These are phyloP conservation scores for Stereum hirsutum DNA, from an alignment of 1,284 basidiomycete species.

Conservation along the genomic window DNA sequence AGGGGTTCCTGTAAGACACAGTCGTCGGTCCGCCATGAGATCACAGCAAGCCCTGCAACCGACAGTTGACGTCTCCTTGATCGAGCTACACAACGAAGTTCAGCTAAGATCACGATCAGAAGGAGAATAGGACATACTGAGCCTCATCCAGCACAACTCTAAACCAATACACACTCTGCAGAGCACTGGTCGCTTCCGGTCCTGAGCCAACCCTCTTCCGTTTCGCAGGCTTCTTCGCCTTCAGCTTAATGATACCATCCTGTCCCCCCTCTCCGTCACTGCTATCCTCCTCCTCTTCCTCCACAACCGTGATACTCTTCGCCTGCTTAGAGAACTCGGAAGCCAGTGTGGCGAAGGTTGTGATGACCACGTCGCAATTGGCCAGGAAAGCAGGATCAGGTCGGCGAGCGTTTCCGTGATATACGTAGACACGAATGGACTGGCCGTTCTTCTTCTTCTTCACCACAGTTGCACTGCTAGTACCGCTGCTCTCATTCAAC, in stretches of 20 bases:
- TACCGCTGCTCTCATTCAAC: neutral
- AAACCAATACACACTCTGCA: slow-evolving; percentile 97
- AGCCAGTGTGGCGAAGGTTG: slow-evolving; percentile 93
- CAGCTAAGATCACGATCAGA: slow-evolving; percentile 8
- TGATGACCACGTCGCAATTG: slow-evolving; percentile 95
- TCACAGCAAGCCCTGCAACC: slow-evolving; percentile 94
- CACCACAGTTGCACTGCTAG: neutral
- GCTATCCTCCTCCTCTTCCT: slow-evolving; percentile 57
- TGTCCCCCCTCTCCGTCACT: slow-evolving; percentile 68
- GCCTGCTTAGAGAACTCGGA: slow-evolving; percentile 92
- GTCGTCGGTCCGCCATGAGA: slow-evolving; percentile 84
- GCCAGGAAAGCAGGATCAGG: slow-evolving; percentile 80
- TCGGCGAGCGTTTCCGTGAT: slow-evolving; percentile 89
- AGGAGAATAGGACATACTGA: slow-evolving; percentile 55
- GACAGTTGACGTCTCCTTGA: slow-evolving; percentile 93
- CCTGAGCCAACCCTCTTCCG: slow-evolving; percentile 17
- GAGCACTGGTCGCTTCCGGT: slow-evolving; percentile 69
- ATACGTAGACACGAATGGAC: slow-evolving; percentile 83
- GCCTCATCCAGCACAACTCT: slow-evolving; percentile 97
- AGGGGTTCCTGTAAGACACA: slow-evolving; percentile 95
- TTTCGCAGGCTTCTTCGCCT: slow-evolving; percentile 48
- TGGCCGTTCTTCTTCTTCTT: slow-evolving; percentile 22
- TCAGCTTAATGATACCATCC: slow-evolving; percentile 43
- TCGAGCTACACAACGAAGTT: slow-evolving; percentile 69
- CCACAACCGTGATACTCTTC: slow-evolving; percentile 45